phyloP scores from a whole-genome alignment of 495 filamentous ascomycete species.

The Aspergillus conjunctus region DNA sequence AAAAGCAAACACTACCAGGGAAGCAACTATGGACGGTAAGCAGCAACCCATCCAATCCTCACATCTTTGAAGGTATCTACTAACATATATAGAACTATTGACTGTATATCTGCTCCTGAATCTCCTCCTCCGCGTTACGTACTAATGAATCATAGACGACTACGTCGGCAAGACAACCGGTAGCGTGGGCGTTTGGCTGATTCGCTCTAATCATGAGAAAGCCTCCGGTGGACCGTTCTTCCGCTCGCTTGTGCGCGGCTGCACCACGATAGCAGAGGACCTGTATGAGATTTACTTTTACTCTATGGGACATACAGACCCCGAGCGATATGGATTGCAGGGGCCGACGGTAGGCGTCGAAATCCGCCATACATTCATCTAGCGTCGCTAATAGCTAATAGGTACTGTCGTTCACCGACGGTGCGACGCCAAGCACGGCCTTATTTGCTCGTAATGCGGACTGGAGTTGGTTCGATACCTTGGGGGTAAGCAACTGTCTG shows the following conservation, averaged over 20 bases:
- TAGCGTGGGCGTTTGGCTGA: constrained; percentile 14
- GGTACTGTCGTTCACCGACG: constrained; percentile 10
- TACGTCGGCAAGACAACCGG: constrained; percentile 12
- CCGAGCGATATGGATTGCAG: constrained; percentile 11
- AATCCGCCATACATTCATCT: not conserved
- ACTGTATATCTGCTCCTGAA: not conserved
- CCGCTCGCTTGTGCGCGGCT: constrained; percentile 7
- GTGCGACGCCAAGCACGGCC: constrained; percentile 1
- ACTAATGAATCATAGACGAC: not conserved
- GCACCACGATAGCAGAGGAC: constrained; percentile 1
- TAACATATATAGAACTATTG: not conserved
- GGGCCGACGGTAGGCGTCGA: constrained; percentile 10
- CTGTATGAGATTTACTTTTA: constrained; percentile 13
- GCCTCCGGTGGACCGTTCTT: constrained; percentile 13
- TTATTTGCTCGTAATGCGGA: constrained; percentile 12
- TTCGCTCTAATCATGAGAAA: constrained; percentile 13
- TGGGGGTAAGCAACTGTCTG: not conserved
- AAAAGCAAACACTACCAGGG: constrained; percentile 15
- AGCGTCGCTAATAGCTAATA: not conserved
- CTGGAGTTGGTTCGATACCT: constrained; percentile 13
- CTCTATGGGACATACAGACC: constrained; percentile 13
- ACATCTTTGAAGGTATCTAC: no score
- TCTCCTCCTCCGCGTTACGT: not conserved
- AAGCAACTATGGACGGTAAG: constrained; percentile 16
- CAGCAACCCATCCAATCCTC: no score